Evolutionary conservation across 495 filamentous ascomycete genomes (phyloP).

Genomic region (Lophiostoma macrostomum): DNA sequence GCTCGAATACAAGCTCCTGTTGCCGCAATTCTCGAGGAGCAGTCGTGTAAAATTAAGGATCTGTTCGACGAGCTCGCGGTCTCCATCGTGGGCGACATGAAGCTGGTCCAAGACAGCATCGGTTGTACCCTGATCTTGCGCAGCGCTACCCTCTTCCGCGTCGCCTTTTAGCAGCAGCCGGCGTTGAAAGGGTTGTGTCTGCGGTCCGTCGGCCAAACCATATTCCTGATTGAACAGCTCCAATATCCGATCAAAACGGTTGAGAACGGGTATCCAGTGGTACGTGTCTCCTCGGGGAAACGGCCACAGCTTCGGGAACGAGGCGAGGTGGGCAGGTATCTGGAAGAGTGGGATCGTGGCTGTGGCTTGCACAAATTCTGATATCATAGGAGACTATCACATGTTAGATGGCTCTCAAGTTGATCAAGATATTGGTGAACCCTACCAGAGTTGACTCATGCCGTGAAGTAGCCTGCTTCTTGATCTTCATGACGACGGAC

Average conservation of each 20-base stretch:
- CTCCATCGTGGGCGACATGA: conserved; percentile 69
- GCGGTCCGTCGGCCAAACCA: conserved; percentile 73
- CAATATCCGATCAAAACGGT: conserved; percentile 88
- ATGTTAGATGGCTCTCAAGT: conserved; percentile 1
- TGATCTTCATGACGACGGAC: conserved; percentile 74
- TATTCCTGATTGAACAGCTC: conserved; percentile 80
- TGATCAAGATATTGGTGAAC: no score
- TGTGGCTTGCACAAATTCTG: conserved; percentile 68
- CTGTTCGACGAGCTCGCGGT: conserved; percentile 71
- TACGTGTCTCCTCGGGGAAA: conserved; percentile 97
- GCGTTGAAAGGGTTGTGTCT: conserved; percentile 68
- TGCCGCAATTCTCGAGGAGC: conserved; percentile 91
- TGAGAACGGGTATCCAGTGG: conserved; percentile 94
- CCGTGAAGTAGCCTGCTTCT: conserved; percentile 86
- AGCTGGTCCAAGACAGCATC: conserved; percentile 52
- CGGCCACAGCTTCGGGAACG: conserved; percentile 85
- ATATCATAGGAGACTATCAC: conserved; percentile 76
- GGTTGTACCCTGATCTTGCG: conserved; percentile 33
- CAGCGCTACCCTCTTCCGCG: conserved; percentile 41
- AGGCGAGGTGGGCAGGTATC: conserved; percentile 70
- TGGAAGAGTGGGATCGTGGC: conserved; percentile 67
- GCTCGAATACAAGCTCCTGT: conserved; percentile 92
- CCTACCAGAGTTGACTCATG: conserved; percentile 93
- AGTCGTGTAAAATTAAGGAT: conserved; percentile 81
- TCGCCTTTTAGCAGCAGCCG: conserved; percentile 59